Evolutionary conservation across 148 eudicot genomes (phyloP).

Genomic region (Fagopyrum homotropicum): DNA sequence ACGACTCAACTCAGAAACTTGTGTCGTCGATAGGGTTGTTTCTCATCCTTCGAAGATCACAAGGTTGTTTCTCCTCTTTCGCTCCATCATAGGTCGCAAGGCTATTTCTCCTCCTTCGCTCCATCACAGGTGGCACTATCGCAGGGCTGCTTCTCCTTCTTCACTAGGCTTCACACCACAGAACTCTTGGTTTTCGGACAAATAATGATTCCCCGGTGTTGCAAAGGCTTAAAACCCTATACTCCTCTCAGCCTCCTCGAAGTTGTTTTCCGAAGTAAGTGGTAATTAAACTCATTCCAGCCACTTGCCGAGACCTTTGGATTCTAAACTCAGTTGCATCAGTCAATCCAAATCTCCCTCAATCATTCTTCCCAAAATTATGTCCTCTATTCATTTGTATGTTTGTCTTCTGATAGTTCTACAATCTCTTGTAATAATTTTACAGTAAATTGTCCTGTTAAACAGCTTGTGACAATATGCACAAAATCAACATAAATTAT

Average conservation of each 20-base stretch:
- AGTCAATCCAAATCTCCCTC: conserved; percentile 30
- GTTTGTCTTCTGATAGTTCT: conserved; percentile 30
- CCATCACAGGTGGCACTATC: too few relatives aligned
- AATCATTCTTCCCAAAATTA: conserved; percentile 31
- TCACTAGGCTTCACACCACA: conserved; percentile 28
- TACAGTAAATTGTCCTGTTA: conserved; percentile 51
- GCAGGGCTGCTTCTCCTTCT: neutral
- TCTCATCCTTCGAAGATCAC: too few relatives aligned
- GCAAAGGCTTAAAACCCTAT: conserved; percentile 21
- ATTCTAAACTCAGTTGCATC: conserved; percentile 20
- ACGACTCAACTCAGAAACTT: too few relatives aligned
- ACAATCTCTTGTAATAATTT: conserved; percentile 52
- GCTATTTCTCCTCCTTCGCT: too few relatives aligned
- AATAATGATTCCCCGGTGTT: conserved; percentile 30
- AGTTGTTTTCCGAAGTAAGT: conserved; percentile 29
- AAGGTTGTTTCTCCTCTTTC: too few relatives aligned
- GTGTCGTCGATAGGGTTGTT: too few relatives aligned
- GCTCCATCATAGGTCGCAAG: too few relatives aligned
- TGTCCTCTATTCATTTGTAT: conserved; percentile 32
- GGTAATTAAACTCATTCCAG: conserved; percentile 45
- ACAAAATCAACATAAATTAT: neutral
- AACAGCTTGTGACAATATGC: neutral
- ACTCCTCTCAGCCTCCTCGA: conserved; percentile 23
- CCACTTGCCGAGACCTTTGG: conserved; percentile 27
- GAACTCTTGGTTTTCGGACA: conserved; percentile 30